Evolutionary conservation across 257 asterid species (phyloP).

Genomic region (Capsicum rhomboideum): DNA sequence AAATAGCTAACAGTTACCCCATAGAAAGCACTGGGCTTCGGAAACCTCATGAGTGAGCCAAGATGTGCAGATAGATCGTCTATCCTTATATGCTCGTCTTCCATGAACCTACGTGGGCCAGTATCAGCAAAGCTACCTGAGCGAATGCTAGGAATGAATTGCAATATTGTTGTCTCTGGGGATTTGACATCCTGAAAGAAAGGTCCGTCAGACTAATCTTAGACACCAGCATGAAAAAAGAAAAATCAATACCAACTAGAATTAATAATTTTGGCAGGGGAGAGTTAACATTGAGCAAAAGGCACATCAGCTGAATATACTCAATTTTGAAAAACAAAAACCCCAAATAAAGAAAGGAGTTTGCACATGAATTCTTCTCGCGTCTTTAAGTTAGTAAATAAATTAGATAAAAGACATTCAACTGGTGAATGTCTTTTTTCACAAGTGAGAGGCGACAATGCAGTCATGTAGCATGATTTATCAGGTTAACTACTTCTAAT

Average conservation of each 20-base stretch:
- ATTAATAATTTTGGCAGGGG: not conserved
- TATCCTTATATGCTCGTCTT: constrained; percentile 76
- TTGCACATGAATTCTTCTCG: not conserved
- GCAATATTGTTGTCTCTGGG: constrained; percentile 23
- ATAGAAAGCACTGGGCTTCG: constrained; percentile 64
- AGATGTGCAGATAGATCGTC: constrained; percentile 59
- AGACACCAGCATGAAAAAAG: not conserved
- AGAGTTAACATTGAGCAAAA: not conserved
- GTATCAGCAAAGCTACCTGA: constrained; percentile 75
- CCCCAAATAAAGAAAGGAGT: not conserved
- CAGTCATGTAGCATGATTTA: not conserved
- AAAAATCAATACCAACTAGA: not conserved
- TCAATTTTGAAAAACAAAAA: not conserved
- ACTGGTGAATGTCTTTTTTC: not conserved
- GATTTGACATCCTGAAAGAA: constrained; percentile 40
- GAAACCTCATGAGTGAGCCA: constrained; percentile 48
- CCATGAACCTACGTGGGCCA: constrained; percentile 74
- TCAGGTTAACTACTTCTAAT: not conserved
- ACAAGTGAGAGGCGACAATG: not conserved
- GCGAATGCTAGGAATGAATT: constrained; percentile 49
- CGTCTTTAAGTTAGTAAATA: not conserved
- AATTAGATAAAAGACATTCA: not conserved
- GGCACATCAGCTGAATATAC: not conserved
- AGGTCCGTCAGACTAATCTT: not conserved
- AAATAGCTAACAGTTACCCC: constrained; percentile 37